Evolutionary conservation across 805 yeast species (phyloP), one percentile per base, ranked within the genome.

Genomic region (Kodamaea hsintzibuensis): DNA sequence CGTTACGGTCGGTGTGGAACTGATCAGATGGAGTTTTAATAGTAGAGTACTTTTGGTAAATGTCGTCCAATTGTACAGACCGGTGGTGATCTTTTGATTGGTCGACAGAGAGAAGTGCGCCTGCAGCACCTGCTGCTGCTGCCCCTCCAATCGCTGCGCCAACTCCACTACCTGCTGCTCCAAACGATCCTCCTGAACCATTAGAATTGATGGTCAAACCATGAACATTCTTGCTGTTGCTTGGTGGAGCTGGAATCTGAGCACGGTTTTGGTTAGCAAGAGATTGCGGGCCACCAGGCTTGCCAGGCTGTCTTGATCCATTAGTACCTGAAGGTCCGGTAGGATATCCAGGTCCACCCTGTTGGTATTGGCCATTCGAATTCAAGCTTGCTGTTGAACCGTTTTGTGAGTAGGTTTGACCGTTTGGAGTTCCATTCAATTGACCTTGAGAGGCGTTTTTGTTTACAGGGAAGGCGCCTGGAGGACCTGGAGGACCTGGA

Each of bases 1-100:
- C 59, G 60, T 70, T 72, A 50, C 79, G 63, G 52, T 73, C 63
- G 12, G 57, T 57, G 52, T 69, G 65, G 60, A 73, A 74, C 55
- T 68, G 70, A 60, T 74, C 79, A 7, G 76, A 69, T 1, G 80
- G 80, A 7, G 75, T 59, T 49, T 70, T 64, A 44, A 76, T 70
- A 4, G 65, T 70, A 13, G 72, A 67, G 58, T 76, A 76, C 55
- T 76, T 76, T 43, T 74, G 78, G 58, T 76, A 76, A 25, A 76
- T 76, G 50, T 76, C 79, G 1, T 71, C 72, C 54, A 76, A 64
- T 60, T 73, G 76, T n/a, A 74, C 65, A 1, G 76, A 72, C 48
- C 62, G 62, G 59, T 72, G 77, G 43, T 61, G 62, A 27, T 64
- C 63, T 39, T 7, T 16, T 8, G 37, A 16, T 16, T 10, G 10